Base-by-base conservation (phyloP, 192 early-diverging fungal species). In the Dissophora ornata region DNA sequence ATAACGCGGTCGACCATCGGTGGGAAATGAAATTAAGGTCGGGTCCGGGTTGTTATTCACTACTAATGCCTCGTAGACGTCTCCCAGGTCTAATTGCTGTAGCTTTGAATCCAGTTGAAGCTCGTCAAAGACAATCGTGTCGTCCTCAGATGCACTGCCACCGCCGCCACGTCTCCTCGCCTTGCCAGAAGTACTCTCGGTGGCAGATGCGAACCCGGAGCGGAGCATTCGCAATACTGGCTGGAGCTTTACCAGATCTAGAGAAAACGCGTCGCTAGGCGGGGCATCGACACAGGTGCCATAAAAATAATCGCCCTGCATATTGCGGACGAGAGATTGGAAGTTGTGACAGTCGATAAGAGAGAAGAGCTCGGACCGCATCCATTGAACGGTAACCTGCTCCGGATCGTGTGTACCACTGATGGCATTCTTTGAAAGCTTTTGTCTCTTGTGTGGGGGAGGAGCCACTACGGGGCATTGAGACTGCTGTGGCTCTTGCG, bases 171-270 rank as follows among this genome's bases (percentile, higher is more conserved):
- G 44, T n/a, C 32, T 33, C 21, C 32, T 38, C 28, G 56, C 41
- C 26, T 4, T 44, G 18, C 22, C 16, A 13, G 22, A 18, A 13
- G 8, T 55, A 28, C 22, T 45, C 6, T 47, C 3, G 16, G 29
- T 30, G 0, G 64, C 24, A n/a, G 40, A 51, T 1, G 19, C 18
- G 47, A 77, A 77, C 44, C 73, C 73, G 9, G 64, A 61, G 5
- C 28, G 32, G 1, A 77, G 52, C 32, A 77, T 21, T 34, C 60
- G 64, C 2, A 77, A 24, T 16, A 45, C 62, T 1, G 73, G 59
- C 16, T 57, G 73, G 7, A 67, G 53, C 16, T 62, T 24, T 0
- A 77, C 73, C 8, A 77, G 22, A 24, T 77, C 65, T 16, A 67
- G 21, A 15, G 59, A 44, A 45, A 56, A 47, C 19, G 60, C 58